These are phyloP conservation scores for Xylaria sp. DNA, from an alignment of 2,329 filamentous ascomycete genomes.

Conservation along the genomic window DNA sequence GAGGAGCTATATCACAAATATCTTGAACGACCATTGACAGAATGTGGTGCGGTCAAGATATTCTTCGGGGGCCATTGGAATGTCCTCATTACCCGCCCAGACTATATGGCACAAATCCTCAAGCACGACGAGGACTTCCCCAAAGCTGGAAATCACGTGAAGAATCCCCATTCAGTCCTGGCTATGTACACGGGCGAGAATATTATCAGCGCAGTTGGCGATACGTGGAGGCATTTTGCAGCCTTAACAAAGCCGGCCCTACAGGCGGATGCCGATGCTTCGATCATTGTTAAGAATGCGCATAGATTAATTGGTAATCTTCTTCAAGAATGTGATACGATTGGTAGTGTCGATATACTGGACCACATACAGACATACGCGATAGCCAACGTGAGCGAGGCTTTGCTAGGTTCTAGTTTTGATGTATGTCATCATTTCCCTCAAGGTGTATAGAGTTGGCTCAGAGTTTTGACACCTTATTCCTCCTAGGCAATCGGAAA, in stretches of 20 bases:
- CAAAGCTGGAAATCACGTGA: conserved; percentile 56
- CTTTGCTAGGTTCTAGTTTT: conserved; percentile 24
- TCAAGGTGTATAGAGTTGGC: neutral
- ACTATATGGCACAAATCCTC: conserved; percentile 56
- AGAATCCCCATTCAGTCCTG: conserved; percentile 54
- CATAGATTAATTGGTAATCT: conserved; percentile 43
- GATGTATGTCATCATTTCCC: conserved; percentile 9
- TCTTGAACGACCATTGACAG: conserved; percentile 53
- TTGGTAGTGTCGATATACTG: conserved; percentile 17
- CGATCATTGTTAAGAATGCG: conserved; percentile 44
- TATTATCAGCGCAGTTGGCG: conserved; percentile 54
- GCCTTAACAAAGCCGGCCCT: conserved; percentile 53
- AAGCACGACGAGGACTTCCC: conserved; percentile 49
- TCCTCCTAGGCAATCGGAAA: conserved; percentile 42
- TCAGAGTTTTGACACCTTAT: neutral
- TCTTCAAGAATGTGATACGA: conserved; percentile 37
- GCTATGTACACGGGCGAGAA: conserved; percentile 55
- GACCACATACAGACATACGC: conserved; percentile 44
- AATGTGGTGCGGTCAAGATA: conserved; percentile 59
- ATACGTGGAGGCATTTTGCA: conserved; percentile 52
- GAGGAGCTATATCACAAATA: conserved; percentile 54
- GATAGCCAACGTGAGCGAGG: conserved; percentile 29
- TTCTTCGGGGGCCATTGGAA: conserved; percentile 63
- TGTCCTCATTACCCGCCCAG: conserved; percentile 57
- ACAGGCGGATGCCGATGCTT: conserved; percentile 45